Evolutionary conservation across 495 filamentous ascomycete genomes (phyloP).

Genomic region (Talaromyces wortmannii): DNA sequence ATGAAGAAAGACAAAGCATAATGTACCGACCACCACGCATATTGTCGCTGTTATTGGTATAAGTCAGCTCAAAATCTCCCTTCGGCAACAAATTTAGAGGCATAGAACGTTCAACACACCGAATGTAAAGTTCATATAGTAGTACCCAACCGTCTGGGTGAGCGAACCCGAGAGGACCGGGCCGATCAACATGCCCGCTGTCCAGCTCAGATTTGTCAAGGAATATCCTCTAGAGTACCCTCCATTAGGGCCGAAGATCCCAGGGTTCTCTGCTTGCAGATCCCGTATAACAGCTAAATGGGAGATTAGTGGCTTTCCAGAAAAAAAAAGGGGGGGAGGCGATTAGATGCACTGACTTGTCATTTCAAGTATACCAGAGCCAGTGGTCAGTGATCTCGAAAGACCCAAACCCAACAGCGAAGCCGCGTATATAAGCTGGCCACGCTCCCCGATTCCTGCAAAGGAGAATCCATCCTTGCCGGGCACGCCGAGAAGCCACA

Average conservation of each 20-base stretch:
- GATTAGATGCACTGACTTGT: constrained; percentile 15
- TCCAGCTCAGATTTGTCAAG: constrained; percentile 27
- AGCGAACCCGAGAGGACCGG: constrained; percentile 27
- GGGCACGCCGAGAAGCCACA: constrained; percentile 18
- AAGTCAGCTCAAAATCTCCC: neutral
- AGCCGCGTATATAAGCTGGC: constrained; percentile 13
- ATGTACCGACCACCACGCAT: neutral
- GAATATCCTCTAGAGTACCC: constrained; percentile 31
- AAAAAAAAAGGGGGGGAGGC: neutral
- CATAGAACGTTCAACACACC: constrained; percentile 11
- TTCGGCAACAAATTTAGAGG: neutral
- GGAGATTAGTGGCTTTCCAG: neutral
- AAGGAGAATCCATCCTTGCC: constrained; percentile 13
- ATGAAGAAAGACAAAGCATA: constrained; percentile 2
- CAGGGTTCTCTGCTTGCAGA: constrained; percentile 14
- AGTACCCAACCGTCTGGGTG: constrained; percentile 25
- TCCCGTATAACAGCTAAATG: constrained; percentile 18
- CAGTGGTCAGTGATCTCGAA: constrained; percentile 15
- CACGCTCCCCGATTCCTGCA: constrained; percentile 7
- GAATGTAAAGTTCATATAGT: constrained; percentile 21
- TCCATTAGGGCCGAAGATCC: constrained; percentile 25
- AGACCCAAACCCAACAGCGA: constrained; percentile 11
- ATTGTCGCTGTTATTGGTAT: neutral
- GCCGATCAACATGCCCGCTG: constrained; percentile 22
- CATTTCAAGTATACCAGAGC: constrained; percentile 23